Evolutionary conservation across 75 land plant species (phyloP).

Genomic region (Sequoia sempervirens): DNA sequence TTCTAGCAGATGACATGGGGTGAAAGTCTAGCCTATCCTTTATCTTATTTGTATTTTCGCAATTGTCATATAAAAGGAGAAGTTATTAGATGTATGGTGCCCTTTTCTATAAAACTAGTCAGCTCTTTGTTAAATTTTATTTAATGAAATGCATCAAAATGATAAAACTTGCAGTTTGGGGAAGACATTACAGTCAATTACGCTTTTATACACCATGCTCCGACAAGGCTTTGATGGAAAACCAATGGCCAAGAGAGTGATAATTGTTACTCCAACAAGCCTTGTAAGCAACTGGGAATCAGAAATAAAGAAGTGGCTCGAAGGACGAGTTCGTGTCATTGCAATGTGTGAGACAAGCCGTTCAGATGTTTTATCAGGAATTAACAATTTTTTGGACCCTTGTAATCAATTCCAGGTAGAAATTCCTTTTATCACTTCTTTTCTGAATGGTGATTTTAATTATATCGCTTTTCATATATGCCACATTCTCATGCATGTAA

Average conservation of each 20-base stretch:
- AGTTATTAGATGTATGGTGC: background rate
- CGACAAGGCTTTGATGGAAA: slow-evolving; percentile 93
- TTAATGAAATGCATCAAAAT: background rate
- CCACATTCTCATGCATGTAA: background rate
- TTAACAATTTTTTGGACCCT: slow-evolving; percentile 65
- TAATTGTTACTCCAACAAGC: slow-evolving; percentile 96
- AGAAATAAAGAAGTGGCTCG: slow-evolving; percentile 93
- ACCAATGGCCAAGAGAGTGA: slow-evolving; percentile 83
- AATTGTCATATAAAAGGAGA: background rate
- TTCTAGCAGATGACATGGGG: slow-evolving; percentile 99
- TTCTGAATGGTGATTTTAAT: slow-evolving; percentile 4
- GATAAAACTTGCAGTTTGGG: slow-evolving; percentile 61
- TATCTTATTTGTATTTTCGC: background rate
- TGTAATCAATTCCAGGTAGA: slow-evolving; percentile 61
- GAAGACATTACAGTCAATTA: slow-evolving; percentile 94
- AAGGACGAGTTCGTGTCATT: slow-evolving; percentile 57
- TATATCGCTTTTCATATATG: background rate
- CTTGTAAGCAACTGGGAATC: slow-evolving; percentile 99
- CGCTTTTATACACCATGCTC: slow-evolving; percentile 85
- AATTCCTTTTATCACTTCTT: background rate
- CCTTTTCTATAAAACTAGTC: background rate
- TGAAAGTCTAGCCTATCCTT: slow-evolving; percentile 17
- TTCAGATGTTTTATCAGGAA: slow-evolving; percentile 83
- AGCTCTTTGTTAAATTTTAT: background rate
- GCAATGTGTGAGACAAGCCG: slow-evolving; percentile 88